Evolutionary conservation across 2,329 filamentous ascomycete species (phyloP), one percentile per base, ranked within the genome.

Genomic region (Gremmenia infestans): DNA sequence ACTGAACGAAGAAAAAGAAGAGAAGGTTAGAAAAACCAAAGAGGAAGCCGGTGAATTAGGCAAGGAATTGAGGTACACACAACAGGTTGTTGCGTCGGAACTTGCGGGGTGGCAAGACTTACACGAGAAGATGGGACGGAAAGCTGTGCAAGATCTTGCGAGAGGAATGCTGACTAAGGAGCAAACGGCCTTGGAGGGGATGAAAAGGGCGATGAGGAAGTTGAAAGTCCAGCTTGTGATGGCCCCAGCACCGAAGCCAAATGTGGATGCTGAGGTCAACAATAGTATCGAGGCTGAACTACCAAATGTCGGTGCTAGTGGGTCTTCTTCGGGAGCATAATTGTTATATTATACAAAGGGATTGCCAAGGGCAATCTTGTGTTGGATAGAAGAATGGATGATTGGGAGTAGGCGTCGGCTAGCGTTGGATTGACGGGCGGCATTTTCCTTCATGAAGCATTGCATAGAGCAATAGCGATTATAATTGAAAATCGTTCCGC

Each of bases 81-180:
- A 97, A 73, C 90, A 95, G 71, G 91, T 93, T 14, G 93, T 97
- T 23, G 93, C 95, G 6, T 81, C 85, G 1, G 94, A 99, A 74
- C 72, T 99, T 54, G 94, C 94, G 0, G 91, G 89, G 15, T 99
- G 94, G 91, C 92, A 96, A 67, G 91, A 95, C 42, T 83, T 91
- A 75, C 85, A 96, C 67, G 89, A 91, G 63, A 83, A 82, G 66
- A 84, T 89, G 74, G 91, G 89, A 1, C 78, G 85, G 58, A 81
- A 81, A 56, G 89, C 90, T 28, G 81, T 97, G 59, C 83, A 80
- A 62, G 85, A 91, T 48, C 82, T 96, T 64, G 93, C 89, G 17
- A 81, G 79, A 67, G 83, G 83, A 35, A 91, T 92, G 81, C 77
- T 97, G 25, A 82, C 96, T 4, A 80, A 82, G 52, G 94, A 99